phyloP scores from a whole-genome alignment of 75 land plant species.

The Cryptomeria japonica region DNA sequence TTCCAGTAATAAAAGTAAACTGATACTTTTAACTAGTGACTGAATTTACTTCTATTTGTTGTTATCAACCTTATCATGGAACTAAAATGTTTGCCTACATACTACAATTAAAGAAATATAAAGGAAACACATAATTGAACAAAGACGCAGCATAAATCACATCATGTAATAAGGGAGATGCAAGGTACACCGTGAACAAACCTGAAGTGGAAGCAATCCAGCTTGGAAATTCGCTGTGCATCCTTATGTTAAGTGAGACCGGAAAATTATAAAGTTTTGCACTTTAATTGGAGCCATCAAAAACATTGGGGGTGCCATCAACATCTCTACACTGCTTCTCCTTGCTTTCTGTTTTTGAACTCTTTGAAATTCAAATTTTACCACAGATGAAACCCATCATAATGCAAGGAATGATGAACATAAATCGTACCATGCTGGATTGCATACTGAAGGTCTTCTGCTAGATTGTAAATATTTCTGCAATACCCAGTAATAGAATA shows the following conservation, averaged over 20 bases:
- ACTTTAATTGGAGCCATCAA: neutral
- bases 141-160: neutral
- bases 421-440: too few relatives aligned
- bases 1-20: too few relatives aligned
- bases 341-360: neutral
- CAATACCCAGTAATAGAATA: too few relatives aligned
- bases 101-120: neutral
- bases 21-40: too few relatives aligned
- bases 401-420: too few relatives aligned
- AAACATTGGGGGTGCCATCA: neutral
- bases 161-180: neutral
- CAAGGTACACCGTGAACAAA: neutral
- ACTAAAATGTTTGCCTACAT: neutral
- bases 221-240: neutral
- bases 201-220: neutral
- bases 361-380: too few relatives aligned
- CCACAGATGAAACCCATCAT: too few relatives aligned
- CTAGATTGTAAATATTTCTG: too few relatives aligned
- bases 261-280: neutral
- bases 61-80: neutral
- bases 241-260: neutral
- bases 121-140: neutral
- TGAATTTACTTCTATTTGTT: too few relatives aligned
- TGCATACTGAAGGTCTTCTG: too few relatives aligned
- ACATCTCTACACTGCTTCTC: neutral